Evolutionary conservation across 2,329 filamentous ascomycete species (phyloP), one percentile per base, ranked within the genome.

Genomic region (Aureobasidium zeae): DNA sequence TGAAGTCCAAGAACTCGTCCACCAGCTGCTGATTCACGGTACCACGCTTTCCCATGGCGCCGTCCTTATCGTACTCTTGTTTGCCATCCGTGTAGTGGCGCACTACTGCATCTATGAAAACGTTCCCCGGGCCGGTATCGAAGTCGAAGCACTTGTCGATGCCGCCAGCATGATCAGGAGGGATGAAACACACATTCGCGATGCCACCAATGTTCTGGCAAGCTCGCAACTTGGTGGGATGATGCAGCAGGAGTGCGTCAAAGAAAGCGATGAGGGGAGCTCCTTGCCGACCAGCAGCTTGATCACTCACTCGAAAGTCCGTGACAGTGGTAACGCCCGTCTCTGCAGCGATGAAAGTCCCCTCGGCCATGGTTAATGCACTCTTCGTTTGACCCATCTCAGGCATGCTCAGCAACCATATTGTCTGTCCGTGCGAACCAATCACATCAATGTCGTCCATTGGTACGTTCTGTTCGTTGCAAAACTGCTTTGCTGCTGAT

Each of bases 181-280:
- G 72, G 38, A 77, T 73, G 58, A 78, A 77, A 59, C 71, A 78
- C 17, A 79, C 70, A 50, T 75, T 79, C 21, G 71, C 72, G 30
- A 79, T 76, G 22, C 75, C 74, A 38, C 73, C 73, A 43, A 79
- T 77, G 52, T 78, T 77, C 53, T 79, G 72, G 55, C 74, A 77
- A 2, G 71, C 73, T 19, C 76, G 69, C 6, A 76, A 60, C 56
- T 74, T 76, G 3, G 59, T 70, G 0, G 74, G 69, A 51, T 79
- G 72, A 50, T 73, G 71, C 13, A 79, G 63, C 8, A 77, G 52
- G 3, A 77, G 60, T 0, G 68, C 66, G 50, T 79, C 73, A 51
- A 79, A 73, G 51, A 78, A 75, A 15, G 68, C 72, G 45, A 74
- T 71, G 12, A 77, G 63, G 0, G 74, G 72, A 2, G 73, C 70